Percentiles rank a stretch among this genome's conserved stretches.
Conservation (phyloP, 2,329 filamentous ascomycete species). For the Conoideocrella luteorostrata region DNA sequence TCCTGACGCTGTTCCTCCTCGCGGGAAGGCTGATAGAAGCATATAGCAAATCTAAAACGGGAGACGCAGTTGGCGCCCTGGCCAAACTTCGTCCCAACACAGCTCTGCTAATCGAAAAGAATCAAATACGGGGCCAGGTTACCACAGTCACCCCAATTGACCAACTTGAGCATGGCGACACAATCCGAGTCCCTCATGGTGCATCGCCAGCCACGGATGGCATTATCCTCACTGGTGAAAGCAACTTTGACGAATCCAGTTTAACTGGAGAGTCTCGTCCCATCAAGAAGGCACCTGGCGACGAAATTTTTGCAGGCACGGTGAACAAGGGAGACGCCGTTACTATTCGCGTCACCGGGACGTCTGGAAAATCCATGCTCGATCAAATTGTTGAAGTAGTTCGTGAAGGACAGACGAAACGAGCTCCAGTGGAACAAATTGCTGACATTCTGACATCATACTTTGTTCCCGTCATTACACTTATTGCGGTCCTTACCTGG, state of each 20-base stretch:
- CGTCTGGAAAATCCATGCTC: conserved; percentile 66
- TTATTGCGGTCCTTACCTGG: conserved; percentile 66
- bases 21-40: conserved; percentile 70
- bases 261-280: conserved; percentile 72
- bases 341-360: conserved; percentile 56
- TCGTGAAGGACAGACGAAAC: conserved; percentile 68
- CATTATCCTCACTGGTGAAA: conserved; percentile 53
- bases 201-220: conserved; percentile 83
- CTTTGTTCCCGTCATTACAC: conserved; percentile 67
- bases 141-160: conserved; percentile 51
- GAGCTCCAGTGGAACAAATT: conserved; percentile 69
- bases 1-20: conserved; percentile 82
- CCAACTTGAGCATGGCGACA: conserved; percentile 66
- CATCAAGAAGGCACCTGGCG: conserved; percentile 56
- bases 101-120: conserved; percentile 59
- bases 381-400: conserved; percentile 74
- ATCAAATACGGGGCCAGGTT: conserved; percentile 26
- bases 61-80: conserved; percentile 75
- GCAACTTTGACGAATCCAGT: conserved; percentile 81
- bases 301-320: conserved; percentile 65
- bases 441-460: conserved; percentile 68
- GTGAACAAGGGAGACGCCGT: conserved; percentile 63
- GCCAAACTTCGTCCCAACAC: conserved; percentile 72
- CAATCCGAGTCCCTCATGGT: conserved; percentile 70
- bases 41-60: conserved; percentile 86